These are phyloP conservation scores for Salix purpurea DNA, from an alignment of 345 rosid genomes.

Conservation along the genomic window DNA sequence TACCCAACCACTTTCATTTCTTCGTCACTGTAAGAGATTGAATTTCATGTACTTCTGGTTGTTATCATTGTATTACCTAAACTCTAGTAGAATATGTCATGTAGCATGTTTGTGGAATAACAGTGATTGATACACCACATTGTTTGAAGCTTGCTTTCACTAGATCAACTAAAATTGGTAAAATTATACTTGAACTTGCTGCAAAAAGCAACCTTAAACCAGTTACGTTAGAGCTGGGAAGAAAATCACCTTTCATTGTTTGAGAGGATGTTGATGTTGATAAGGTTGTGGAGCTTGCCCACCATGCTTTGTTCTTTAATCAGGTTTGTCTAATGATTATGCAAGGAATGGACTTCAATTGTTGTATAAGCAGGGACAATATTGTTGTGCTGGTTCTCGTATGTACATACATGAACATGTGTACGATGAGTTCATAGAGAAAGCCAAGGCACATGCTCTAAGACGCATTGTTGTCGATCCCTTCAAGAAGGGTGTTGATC, in stretches of 20 bases:
- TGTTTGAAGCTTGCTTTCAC: slow-evolving; percentile 24
- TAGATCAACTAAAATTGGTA: slow-evolving; percentile 27
- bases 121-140: background rate
- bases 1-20: background rate
- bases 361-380: slow-evolving; percentile 20
- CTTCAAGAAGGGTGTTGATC: slow-evolving; percentile 73
- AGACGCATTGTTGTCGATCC: slow-evolving; percentile 81
- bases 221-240: slow-evolving; percentile 31
- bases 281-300: slow-evolving; percentile 25
- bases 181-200: slow-evolving; percentile 20
- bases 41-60: background rate
- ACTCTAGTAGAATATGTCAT: background rate
- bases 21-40: background rate
- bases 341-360: background rate
- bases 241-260: slow-evolving; percentile 31
- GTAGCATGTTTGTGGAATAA: background rate
- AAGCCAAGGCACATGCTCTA: slow-evolving; percentile 73
- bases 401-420: slow-evolving; percentile 25
- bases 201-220: slow-evolving; percentile 29
- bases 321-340: slow-evolving; percentile 8
- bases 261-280: slow-evolving; percentile 29
- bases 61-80: background rate
- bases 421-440: slow-evolving; percentile 76
- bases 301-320: slow-evolving; percentile 28
- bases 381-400: slow-evolving; percentile 31